These are phyloP conservation scores for Trichosporon sp. DNA, from an alignment of 1,284 basidiomycete species.

Conservation along the genomic window DNA sequence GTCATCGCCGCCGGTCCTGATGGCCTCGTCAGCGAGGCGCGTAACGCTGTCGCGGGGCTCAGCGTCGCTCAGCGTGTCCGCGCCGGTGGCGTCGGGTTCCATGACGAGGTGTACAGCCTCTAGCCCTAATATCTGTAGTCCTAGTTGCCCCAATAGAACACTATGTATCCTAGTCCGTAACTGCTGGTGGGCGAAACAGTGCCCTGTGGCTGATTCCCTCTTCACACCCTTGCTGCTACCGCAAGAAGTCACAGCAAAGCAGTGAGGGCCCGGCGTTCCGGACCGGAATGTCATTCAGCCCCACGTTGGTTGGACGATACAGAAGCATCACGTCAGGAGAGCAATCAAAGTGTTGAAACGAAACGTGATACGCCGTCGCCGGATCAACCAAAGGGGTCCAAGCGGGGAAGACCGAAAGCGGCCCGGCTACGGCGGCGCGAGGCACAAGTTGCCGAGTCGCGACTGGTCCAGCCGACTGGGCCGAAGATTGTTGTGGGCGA, in stretches of 20 bases:
- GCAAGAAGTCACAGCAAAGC: no score
- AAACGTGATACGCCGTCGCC: background rate
- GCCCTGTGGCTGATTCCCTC: background rate
- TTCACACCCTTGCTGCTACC: background rate
- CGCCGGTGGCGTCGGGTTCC: slow-evolving; percentile 36
- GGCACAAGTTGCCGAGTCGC: slow-evolving; percentile 1
- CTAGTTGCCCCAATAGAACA: background rate
- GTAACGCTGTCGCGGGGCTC: slow-evolving; percentile 36
- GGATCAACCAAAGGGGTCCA: no score
- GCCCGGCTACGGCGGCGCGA: background rate
- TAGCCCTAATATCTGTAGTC: slow-evolving; percentile 12
- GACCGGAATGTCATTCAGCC: background rate
- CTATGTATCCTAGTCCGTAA: slow-evolving; percentile 3
- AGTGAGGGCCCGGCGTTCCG: background rate
- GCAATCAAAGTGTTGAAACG: no score
- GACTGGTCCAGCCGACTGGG: background rate
- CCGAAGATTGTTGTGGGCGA: background rate
- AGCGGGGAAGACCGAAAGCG: background rate
- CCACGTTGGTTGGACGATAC: background rate
- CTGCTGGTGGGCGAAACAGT: background rate
- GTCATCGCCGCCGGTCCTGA: slow-evolving; percentile 44
- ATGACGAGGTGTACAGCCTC: slow-evolving; percentile 39
- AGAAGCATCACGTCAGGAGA: no score
- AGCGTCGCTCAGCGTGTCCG: slow-evolving; percentile 25
- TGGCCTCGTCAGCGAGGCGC: slow-evolving; percentile 38